Evolutionary conservation across 495 filamentous ascomycete species (phyloP).

Genomic region (Staphylotrichum tortipilum): DNA sequence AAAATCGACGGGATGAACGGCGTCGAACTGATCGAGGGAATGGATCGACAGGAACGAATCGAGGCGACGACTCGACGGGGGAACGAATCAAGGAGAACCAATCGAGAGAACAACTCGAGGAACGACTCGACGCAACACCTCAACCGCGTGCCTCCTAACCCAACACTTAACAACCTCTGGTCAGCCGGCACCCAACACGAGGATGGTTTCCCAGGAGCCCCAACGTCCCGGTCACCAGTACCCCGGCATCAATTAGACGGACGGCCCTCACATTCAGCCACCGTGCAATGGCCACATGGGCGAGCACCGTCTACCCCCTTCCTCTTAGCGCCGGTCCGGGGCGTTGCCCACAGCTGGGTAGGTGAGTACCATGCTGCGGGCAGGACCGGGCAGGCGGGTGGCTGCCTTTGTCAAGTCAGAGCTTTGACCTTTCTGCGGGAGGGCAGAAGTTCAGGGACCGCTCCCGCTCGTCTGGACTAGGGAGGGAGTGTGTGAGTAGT

Average conservation of each 20-base stretch:
- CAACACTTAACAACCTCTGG: too few relatives aligned
- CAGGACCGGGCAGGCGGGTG: background rate
- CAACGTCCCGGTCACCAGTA: background rate
- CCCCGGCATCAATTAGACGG: conserved; percentile 3
- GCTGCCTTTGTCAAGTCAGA: conserved; percentile 1
- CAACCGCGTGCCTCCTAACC: too few relatives aligned
- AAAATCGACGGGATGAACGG: background rate
- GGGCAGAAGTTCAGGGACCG: conserved; percentile 5
- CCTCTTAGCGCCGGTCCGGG: background rate
- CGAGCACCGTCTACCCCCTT: background rate
- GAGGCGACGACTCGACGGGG: too few relatives aligned
- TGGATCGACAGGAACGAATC: background rate
- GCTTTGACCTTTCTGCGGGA: background rate
- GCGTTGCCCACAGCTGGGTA: background rate
- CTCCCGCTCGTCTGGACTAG: too few relatives aligned
- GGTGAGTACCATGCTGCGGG: too few relatives aligned
- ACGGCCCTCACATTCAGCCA: background rate
- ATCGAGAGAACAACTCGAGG: too few relatives aligned
- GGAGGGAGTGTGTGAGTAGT: background rate
- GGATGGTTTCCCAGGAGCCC: background rate
- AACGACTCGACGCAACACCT: too few relatives aligned
- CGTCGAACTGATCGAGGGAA: background rate
- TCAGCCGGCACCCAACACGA: background rate
- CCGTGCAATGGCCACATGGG: too few relatives aligned
- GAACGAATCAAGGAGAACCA: too few relatives aligned